Conservation (phyloP, 2,329 filamentous ascomycete species). For the Hymenoscyphus linearis region DNA sequence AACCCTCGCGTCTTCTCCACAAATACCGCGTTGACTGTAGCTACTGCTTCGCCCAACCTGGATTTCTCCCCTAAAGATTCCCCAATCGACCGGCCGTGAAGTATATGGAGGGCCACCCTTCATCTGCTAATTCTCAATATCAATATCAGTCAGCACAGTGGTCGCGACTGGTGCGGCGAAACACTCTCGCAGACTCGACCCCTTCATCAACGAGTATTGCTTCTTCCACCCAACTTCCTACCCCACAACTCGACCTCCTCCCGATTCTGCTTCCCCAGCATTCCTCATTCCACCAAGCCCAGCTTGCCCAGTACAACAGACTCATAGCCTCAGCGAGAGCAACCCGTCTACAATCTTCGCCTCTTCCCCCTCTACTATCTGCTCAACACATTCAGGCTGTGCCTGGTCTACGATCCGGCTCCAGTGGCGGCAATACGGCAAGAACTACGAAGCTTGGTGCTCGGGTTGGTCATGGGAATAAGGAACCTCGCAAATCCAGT, state of each 20-base stretch:
- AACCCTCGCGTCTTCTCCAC: not conserved
- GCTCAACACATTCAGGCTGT: constrained; percentile 51
- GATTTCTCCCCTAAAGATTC: constrained; percentile 9
- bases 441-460: constrained; percentile 44
- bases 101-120: constrained; percentile 34
- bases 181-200: constrained; percentile 27
- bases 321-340: constrained; percentile 49
- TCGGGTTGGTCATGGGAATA: constrained; percentile 51
- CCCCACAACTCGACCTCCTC: constrained; percentile 47
- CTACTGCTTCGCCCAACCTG: constrained; percentile 8
- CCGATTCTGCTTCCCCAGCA: constrained; percentile 55
- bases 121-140: constrained; percentile 31
- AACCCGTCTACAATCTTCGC: constrained; percentile 50
- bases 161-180: constrained; percentile 33
- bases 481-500: constrained; percentile 48
- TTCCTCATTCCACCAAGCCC: constrained; percentile 53
- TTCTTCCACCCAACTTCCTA: constrained; percentile 27
- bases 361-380: constrained; percentile 51
- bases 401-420: constrained; percentile 46
- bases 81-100: constrained; percentile 23
- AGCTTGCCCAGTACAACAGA: constrained; percentile 61
- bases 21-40: constrained; percentile 8
- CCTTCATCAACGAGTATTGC: constrained; percentile 24
- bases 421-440: constrained; percentile 38
- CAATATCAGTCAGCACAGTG: constrained; percentile 34